phyloP scores from a whole-genome alignment of 2,329 filamentous ascomycete species.

The Curvularia spicifera region DNA sequence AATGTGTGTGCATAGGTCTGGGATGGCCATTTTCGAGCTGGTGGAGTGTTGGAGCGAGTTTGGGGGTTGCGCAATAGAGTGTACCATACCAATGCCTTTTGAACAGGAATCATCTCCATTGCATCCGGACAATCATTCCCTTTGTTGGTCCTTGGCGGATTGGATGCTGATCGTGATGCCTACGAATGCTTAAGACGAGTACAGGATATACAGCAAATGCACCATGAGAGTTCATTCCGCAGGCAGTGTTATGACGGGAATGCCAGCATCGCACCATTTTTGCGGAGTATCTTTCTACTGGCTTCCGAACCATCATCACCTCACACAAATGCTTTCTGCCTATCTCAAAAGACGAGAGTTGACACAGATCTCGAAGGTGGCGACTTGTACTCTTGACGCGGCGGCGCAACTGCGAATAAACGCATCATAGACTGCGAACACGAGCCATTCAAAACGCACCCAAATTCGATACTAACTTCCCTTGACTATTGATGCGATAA shows the following conservation, averaged over 20 bases:
- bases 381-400: background rate
- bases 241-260: background rate
- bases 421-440: constrained; percentile 1
- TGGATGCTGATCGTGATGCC: background rate
- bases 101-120: constrained; percentile 18
- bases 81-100: constrained; percentile 46
- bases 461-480: background rate
- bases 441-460: background rate
- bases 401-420: background rate
- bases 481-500: background rate
- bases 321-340: background rate
- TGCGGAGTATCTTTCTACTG: background rate
- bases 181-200: background rate
- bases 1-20: constrained; percentile 29
- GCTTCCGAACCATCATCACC: too few species aligned
- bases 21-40: constrained; percentile 18
- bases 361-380: background rate
- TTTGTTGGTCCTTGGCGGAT: background rate
- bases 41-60: constrained; percentile 22
- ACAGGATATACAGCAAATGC: background rate
- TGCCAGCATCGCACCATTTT: background rate
- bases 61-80: constrained; percentile 49
- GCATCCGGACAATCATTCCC: constrained; percentile 2
- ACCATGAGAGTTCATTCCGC: background rate
- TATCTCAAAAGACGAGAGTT: background rate